Base-by-base conservation (phyloP, 768 basidiomycete genomes). In the Exsudoporus frostii region DNA sequence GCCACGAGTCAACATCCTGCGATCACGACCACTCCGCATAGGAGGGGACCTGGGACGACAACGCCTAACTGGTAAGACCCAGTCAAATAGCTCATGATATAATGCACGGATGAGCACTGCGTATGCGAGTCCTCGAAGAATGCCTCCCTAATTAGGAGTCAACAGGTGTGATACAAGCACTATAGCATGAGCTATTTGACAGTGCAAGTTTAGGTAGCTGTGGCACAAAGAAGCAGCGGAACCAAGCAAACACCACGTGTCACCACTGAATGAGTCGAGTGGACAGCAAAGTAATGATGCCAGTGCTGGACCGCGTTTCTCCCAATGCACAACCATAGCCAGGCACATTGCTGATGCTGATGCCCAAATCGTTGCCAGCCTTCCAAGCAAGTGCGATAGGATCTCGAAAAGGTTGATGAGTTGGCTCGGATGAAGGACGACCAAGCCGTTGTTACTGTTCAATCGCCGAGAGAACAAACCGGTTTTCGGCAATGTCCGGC, bases 21-120 rank as follows among this genome's bases (percentile, higher is more conserved):
- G 14, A 43, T 14, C 20, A 43, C 11, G 15, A 30, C 5, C 25
- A 49, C 15, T 7, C 41, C 11, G 7, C 19, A 45, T 10, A 14
- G 20, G 8, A 29, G 5, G 9, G 6, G 13, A 13, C 42, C 19
- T 48, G 25, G 5, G 20, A 27, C 8, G 27, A 48, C 10, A n/a
- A 15, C 9, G 40, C 10, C 20, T 30, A 30, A 30, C 41, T n/a
- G 41, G 29, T 1, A 27, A 30, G 22, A 53, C 41, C 34, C 8
- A 32, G 14, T 19, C 17, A 27, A 50, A 60, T 52, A 60, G 48
- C 30, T 56, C 59, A 56, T 50, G 54, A 51, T 48, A 60, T 20
- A 53, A 60, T 48, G 48, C 50, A 24, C 27, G 27, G 10, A 36
- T 27, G 32, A 19, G 24, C 58, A 40, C 25, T 2, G 40, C 29